phyloP scores from a whole-genome alignment of 345 rosid species.

The Rhodomyrtus tomentosa region DNA sequence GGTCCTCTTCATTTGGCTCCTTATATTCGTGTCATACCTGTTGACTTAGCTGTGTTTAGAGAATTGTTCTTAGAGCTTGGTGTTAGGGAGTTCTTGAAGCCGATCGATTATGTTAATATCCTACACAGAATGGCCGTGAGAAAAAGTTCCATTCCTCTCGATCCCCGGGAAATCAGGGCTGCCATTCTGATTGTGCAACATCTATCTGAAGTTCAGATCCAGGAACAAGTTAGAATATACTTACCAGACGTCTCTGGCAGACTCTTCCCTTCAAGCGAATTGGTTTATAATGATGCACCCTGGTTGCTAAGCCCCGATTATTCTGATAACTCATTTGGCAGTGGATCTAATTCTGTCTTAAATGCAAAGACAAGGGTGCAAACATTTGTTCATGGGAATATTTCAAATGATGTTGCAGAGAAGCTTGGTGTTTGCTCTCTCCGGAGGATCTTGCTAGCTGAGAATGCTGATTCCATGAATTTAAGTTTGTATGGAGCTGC shows the following conservation, averaged over 20 bases:
- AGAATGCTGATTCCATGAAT: constrained; percentile 96
- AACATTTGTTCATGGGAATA: constrained; percentile 79
- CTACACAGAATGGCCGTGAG: constrained; percentile 64
- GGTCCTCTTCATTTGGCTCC: constrained; percentile 95
- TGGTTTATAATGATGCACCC: constrained; percentile 95
- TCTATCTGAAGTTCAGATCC: constrained; percentile 68
- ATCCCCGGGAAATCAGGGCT: constrained; percentile 67
- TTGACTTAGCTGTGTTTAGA: constrained; percentile 83
- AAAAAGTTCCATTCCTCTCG: constrained; percentile 67
- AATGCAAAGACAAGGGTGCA: constrained; percentile 58
- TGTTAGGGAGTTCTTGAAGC: constrained; percentile 69
- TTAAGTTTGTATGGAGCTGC: constrained; percentile 88
- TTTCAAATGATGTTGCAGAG: constrained; percentile 93
- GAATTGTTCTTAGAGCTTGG: constrained; percentile 81
- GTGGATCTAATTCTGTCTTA: constrained; percentile 39
- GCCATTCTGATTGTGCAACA: constrained; percentile 78
- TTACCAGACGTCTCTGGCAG: constrained; percentile 81
- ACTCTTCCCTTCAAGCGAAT: constrained; percentile 59
- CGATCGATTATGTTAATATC: constrained; percentile 73
- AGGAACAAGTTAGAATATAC: constrained; percentile 50
- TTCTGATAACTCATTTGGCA: constrained; percentile 32
- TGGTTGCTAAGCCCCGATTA: constrained; percentile 81
- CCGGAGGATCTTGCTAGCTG: constrained; percentile 88
- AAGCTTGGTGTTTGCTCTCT: constrained; percentile 93
- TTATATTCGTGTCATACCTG: constrained; percentile 81